Evolutionary conservation across 2,329 filamentous ascomycete genomes (phyloP), one percentile per base, ranked within the genome.

Genomic region (Ophiostoma sp.): DNA sequence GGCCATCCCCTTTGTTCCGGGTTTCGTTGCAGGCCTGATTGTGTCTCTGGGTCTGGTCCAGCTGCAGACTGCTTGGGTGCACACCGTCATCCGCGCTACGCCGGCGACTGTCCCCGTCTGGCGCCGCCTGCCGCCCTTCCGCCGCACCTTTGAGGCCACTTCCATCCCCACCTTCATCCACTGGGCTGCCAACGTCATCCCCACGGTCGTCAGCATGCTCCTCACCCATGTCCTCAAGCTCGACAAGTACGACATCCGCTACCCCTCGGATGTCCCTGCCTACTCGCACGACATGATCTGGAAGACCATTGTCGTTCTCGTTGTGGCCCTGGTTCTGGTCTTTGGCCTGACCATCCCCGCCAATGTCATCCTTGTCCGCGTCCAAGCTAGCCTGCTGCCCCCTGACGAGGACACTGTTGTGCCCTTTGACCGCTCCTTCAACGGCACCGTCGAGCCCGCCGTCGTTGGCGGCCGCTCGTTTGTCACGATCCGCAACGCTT

Each of bases 391-490:
- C 68, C 90, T 97, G 77, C 89, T 98, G 2, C 89, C 94, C 0
- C 91, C 93, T 74, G 90, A 93, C 22, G 88, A 94, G 77, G 92
- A 97, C 83, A 90, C 93, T 33, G 92, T 98, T 76, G 91, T 98
- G 48, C 91, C 93, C 42, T 97, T 98, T 78, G 95, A 98, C 85
- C 92, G 94, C 76, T 91, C 91, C 39, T 97, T 97, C 79, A 89
- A 88, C 76, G 93, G 93, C 77, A 92, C 90, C 80, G 89, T 95
- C 36, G 89, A 91, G 76, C 90, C 93, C n/a, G 88, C 89, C 74
- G 87, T 94, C 69, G 85, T 94, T n/a, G 91, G 89, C 74, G 93
- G 92, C 72, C 88, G 86, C 76, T 92, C 93, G 76, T 90, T 89
- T 77, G 86, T 93, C 75, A 88, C 91, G 55, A 87, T 95, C 78